Conservation (phyloP, 805 yeast genomes). For the Kurtzmaniella fragi region DNA sequence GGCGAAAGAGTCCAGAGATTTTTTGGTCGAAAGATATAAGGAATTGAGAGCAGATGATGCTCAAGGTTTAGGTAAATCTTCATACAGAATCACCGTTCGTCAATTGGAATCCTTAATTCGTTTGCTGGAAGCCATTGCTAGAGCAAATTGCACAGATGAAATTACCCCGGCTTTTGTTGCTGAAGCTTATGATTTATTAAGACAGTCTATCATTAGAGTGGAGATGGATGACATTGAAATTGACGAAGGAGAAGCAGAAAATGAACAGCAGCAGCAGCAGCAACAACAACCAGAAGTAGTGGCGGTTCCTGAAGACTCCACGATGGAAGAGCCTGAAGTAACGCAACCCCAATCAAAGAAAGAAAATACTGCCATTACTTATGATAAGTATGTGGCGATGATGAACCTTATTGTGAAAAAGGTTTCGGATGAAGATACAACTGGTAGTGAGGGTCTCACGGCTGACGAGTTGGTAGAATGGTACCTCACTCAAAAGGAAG, state of each 20-base stretch:
- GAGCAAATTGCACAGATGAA: conserved; percentile 91
- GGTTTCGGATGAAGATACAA: conserved; percentile 52
- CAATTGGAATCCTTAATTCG: conserved; percentile 93
- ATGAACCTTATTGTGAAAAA: conserved; percentile 71
- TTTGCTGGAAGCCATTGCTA: conserved; percentile 91
- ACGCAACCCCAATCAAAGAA: conserved; percentile 17
- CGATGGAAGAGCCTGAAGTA: background rate
- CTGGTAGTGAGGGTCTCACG: conserved; percentile 55
- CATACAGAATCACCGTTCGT: conserved; percentile 94
- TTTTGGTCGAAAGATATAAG: conserved; percentile 72
- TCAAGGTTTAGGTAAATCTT: conserved; percentile 77
- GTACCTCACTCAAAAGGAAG: conserved; percentile 73
- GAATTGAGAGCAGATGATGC: conserved; percentile 87
- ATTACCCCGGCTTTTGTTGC: conserved; percentile 81
- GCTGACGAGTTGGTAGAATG: conserved; percentile 70
- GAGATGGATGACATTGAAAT: conserved; percentile 90
- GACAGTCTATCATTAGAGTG: conserved; percentile 89
- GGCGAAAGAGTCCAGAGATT: conserved; percentile 75
- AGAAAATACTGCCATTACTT: conserved; percentile 52
- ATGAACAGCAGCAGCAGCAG: conserved; percentile 2
- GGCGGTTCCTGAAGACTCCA: conserved; percentile 3
- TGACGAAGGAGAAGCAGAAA: conserved; percentile 52
- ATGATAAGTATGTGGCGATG: conserved; percentile 81
- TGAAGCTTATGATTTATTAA: conserved; percentile 85
- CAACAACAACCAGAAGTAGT: conserved; percentile 9